Base-by-base conservation (phyloP, 495 filamentous ascomycete species). In the Chaetomidium leptoderma region DNA sequence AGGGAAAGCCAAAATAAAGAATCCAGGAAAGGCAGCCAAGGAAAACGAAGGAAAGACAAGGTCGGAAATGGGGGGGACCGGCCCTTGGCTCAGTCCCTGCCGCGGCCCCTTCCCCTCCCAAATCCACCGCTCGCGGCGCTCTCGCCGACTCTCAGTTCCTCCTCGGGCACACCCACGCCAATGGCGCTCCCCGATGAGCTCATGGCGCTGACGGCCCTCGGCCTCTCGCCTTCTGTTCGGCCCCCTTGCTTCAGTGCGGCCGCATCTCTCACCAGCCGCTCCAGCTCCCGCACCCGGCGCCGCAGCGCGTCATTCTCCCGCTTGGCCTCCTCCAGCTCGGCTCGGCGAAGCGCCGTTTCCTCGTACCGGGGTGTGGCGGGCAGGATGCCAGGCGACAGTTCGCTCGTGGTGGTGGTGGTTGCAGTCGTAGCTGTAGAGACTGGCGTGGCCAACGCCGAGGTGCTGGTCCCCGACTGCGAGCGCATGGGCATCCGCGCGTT, bases 231-330 rank as follows among this genome's bases (percentile, higher is more conserved):
- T 65, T 10, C 66, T 74, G 54, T 70, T 76, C 36, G 17, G 30
- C 19, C 55, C 2, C 43, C 37, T 24, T 59, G 55, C 53, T 4
- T 64, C 60, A 49, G 9, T n/a, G 9, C 23, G 4, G 21, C 16
- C n/a, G 35, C 40, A 7, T 76, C 74, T 6, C 74, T 72, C 39
- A 82, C 63, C 53, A 68, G 66, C 11, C 76, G 66, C 63, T 95
- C 91, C 30, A 95, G 72, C 58, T 92, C 89, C 47, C 85, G 79
- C 23, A 96, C 82, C 21, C 89, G 81, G 48, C 79, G 76, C 63
- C 86, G 86, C 43, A 96, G 75, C 36, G 76, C 68, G 54, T 95
- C 91, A 64, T 96, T 96, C 73, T 96, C 91, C 10, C 79, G 74
- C 71, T 87, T 90, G 36, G 86, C 81, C 6, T 72, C 71, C 45